Evolutionary conservation across 352 stramenopile genomes (phyloP).

Genomic region (Phytophthora macrochlamydospora): DNA sequence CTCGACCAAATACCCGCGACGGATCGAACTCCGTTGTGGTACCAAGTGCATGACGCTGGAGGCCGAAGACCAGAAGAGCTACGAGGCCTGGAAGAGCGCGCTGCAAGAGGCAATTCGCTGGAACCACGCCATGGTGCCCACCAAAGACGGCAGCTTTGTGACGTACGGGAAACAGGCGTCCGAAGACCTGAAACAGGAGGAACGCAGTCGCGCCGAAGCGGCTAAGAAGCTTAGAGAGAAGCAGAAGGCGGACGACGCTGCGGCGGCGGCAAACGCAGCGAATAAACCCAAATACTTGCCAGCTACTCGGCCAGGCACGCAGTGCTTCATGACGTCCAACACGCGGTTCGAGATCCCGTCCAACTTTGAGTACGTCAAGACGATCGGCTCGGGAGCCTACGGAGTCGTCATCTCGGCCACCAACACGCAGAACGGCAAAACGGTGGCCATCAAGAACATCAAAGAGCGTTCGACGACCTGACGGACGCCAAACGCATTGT

Average conservation of each 20-base stretch:
- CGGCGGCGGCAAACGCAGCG: conserved; percentile 59
- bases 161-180: conserved; percentile 81
- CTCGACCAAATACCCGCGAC: conserved; percentile 53
- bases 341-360: conserved; percentile 83
- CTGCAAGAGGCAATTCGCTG: conserved; percentile 86
- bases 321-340: conserved; percentile 89
- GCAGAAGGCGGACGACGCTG: conserved; percentile 68
- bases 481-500: conserved; percentile 99
- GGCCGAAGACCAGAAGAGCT: conserved; percentile 65
- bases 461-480: conserved; percentile 95
- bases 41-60: conserved; percentile 79
- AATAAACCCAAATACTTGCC: conserved; percentile 89
- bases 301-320: conserved; percentile 59
- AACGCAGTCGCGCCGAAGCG: conserved; percentile 66
- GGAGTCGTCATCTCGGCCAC: conserved; percentile 89
- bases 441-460: conserved; percentile 95
- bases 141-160: conserved; percentile 78
- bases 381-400: conserved; percentile 91
- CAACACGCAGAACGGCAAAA: conserved; percentile 45
- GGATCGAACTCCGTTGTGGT: conserved; percentile 72
- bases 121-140: conserved; percentile 88
- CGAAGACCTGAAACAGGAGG: conserved; percentile 75
- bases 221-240: conserved; percentile 82
- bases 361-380: conserved; percentile 84
- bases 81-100: conserved; percentile 64